Base-by-base conservation (phyloP, 441 rosid species). In the Populus hybrid region DNA sequence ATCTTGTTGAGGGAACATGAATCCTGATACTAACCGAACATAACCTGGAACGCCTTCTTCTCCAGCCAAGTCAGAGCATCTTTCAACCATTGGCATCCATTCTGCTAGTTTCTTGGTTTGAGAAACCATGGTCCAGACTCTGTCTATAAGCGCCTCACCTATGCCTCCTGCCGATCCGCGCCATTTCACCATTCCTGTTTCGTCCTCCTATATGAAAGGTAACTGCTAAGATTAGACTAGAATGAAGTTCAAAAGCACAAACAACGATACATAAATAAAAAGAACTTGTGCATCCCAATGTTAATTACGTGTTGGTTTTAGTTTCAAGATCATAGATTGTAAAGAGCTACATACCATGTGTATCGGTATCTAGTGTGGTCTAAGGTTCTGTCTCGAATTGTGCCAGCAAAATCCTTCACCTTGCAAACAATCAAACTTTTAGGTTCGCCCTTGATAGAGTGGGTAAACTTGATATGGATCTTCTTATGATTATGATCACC, bases 21-120 rank as follows among this genome's bases (percentile, higher is more conserved):
- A 91, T 42, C 93, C 88, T 0, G 90, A 88, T 36, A 85, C 86
- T 5, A 88, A 74, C 67, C 90, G 70, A 18, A 83, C 74, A 38
- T 87, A 89, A 23, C 90, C 89, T 0, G 86, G 82, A 65, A 76
- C 32, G 18, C 92, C 92, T 76, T 85, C 91, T 5, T 84, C 70
- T 72, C 91, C 89, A 1, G 66, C 78, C 35, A 89, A 74, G 68
- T 84, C 87, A 0, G 84, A 84, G 88, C 90, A 88, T 16, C 76
- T 79, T 76, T 88, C 89, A 10, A 88, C 90, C 91, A 85, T 86
- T 36, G 86, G 91, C 88, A 86, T 87, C 93, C 91, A 89, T 79
- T 87, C 88, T 28, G 83, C 69, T 21, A 86, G 75, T 46, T 80
- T 83, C 81, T 85, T 81, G 2, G 91, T 85, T 69, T 83, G 77